Evolutionary conservation across 2,329 filamentous ascomycete genomes (phyloP).

Genomic region (Xylariaceae sp.): DNA sequence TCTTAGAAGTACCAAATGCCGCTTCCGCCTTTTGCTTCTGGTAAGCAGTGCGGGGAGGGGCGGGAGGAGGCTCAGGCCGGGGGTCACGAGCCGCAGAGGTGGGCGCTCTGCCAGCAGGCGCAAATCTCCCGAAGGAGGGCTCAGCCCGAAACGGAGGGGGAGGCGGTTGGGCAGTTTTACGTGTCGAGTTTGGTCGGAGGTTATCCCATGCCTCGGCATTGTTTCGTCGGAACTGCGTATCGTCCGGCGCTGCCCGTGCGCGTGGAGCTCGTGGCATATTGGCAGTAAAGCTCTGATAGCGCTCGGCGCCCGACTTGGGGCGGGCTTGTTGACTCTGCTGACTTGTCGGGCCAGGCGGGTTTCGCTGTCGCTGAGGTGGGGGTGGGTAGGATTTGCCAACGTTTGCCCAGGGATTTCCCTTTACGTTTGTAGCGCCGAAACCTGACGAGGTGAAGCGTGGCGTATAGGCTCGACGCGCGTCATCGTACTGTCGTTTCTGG

Average conservation of each 20-base stretch:
- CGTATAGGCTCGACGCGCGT: conserved; percentile 35
- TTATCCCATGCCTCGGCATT: conserved; percentile 36
- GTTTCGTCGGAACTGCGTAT: conserved; percentile 25
- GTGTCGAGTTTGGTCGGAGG: conserved; percentile 28
- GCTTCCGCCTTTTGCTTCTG: conserved; percentile 51
- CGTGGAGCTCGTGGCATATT: conserved; percentile 21
- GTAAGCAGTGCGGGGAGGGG: conserved; percentile 46
- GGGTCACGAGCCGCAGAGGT: conserved; percentile 27
- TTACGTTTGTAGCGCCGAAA: conserved; percentile 31
- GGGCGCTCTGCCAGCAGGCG: conserved; percentile 25
- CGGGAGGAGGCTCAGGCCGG: conserved; percentile 29
- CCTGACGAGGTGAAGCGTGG: conserved; percentile 44
- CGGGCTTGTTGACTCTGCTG: conserved; percentile 5
- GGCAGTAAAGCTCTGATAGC: conserved; percentile 35
- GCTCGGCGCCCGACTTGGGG: conserved; percentile 38
- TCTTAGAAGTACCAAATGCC: conserved; percentile 46
- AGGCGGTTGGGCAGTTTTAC: conserved; percentile 22
- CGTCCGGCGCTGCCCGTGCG: conserved; percentile 22
- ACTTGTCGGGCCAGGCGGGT: not conserved
- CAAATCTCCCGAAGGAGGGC: conserved; percentile 22
- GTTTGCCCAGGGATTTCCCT: conserved; percentile 53
- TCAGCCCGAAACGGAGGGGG: conserved; percentile 21
- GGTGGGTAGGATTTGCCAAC: conserved; percentile 45
- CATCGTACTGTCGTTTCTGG: conserved; percentile 50
- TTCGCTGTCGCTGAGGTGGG: conserved; percentile 37